Base-by-base conservation (phyloP, 345 rosid genomes). In the Pugionium cornutum region DNA sequence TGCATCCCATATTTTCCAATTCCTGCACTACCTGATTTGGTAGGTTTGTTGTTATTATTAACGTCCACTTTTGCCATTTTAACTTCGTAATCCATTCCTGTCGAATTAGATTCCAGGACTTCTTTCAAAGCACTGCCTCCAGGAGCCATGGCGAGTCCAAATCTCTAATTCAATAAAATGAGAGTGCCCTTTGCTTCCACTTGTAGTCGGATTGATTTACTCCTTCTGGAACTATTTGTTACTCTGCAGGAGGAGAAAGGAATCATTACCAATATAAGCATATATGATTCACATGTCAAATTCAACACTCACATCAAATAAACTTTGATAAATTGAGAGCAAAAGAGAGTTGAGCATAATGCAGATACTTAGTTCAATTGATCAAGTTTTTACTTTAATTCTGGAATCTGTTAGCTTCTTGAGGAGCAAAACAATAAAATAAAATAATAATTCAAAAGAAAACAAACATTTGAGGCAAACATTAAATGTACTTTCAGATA, bases 101-200 rank as follows among this genome's bases (percentile, higher is more conserved):
- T 62, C 3, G 83, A 67, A 44, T 79, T 74, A 28, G 91, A 77
- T 44, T 81, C 89, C 11, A 78, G 67, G 57, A 82, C 76, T 74
- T 86, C 92, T 73, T 83, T 78, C 79, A 76, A 79, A 72, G 79
- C 77, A 73, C 83, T 75, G 59, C 94, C 89, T 68, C 86, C 88
- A 40, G 87, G 84, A 33, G 86, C 86, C 88, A 83, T 83, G 50
- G 33, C 33, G 9, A 45, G 29, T 45, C 41, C 67, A 48, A 41
- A 32, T 35, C 44, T 52, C 44, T 46, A 4, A 5, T n/a, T 39
- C 57, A n/a, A 53, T 8, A 26, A 36, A 53, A 10, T 18, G 27
- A 35, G 18, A 34, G 1, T 4, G 34, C 34, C 8, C 43, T 70
- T 71, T 45, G 50, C 5, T 39, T 7, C 54, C 39, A 32, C 55